Conservation (phyloP, 345 rosid species). For the Pelargonium nanum region DNA sequence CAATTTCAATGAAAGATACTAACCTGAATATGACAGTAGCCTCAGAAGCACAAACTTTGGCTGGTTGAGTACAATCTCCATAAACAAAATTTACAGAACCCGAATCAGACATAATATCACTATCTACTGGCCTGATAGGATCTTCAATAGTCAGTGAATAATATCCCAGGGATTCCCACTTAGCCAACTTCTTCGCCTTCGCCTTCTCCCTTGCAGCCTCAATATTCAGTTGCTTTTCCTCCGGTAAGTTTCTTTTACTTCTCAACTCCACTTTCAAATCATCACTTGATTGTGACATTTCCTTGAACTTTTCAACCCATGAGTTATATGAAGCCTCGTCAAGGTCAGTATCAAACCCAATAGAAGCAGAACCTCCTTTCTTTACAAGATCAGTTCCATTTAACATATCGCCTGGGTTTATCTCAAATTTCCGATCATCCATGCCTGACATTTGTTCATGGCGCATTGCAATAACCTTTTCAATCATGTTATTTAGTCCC, state of each 20-base stretch:
- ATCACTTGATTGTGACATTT: constrained; percentile 32
- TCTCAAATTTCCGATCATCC: constrained; percentile 43
- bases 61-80: constrained; percentile 79
- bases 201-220: constrained; percentile 63
- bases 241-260: constrained; percentile 30
- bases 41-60: constrained; percentile 45
- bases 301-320: constrained; percentile 76
- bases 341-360: constrained; percentile 38
- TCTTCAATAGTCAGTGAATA: constrained; percentile 54
- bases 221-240: constrained; percentile 34
- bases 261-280: constrained; percentile 24
- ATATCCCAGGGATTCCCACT: constrained; percentile 74
- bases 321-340: constrained; percentile 77
- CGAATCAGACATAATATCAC: constrained; percentile 35
- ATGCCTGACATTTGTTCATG: constrained; percentile 22
- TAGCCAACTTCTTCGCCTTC: constrained; percentile 56
- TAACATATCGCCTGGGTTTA: constrained; percentile 26
- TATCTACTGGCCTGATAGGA: constrained; percentile 28
- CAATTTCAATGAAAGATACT: constrained; percentile 3
- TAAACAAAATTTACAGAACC: constrained; percentile 63
- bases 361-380: constrained; percentile 23
- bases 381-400: constrained; percentile 11
- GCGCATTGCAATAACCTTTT: constrained; percentile 57
- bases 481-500: constrained; percentile 48
- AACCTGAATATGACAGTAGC: constrained; percentile 77